A percentile compares a stretch with the other conserved stretches of the same genome.
These are phyloP conservation scores for Ilyonectria robusta DNA, from an alignment of 2,329 filamentous ascomycete genomes.

Conservation along the genomic window DNA sequence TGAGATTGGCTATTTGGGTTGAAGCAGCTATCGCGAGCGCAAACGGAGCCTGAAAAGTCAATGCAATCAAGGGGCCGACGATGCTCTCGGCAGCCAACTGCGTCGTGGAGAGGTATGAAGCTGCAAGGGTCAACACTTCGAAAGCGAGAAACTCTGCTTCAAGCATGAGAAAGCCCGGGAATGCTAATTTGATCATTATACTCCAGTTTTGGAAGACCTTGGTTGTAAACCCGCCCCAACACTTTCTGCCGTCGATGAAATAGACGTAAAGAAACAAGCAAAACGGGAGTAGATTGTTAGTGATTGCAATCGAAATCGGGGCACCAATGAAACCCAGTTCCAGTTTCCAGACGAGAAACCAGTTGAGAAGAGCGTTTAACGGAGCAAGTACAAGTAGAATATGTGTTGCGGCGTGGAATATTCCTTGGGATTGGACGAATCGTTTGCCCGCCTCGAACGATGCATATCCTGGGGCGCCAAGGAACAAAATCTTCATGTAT, in stretches of 20 bases:
- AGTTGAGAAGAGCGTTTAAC: slow-evolving; percentile 83
- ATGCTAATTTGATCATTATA: slow-evolving; percentile 84
- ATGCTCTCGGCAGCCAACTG: slow-evolving; percentile 91
- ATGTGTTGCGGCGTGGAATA: slow-evolving; percentile 84
- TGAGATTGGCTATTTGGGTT: slow-evolving; percentile 91
- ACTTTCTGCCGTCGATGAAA: slow-evolving; percentile 80
- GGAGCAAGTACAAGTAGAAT: slow-evolving; percentile 83
- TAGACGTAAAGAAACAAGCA: slow-evolving; percentile 84
- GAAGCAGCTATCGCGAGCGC: slow-evolving; percentile 89
- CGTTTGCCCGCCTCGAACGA: slow-evolving; percentile 84
- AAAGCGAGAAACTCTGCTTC: slow-evolving; percentile 94
- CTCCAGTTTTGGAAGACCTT: slow-evolving; percentile 83
- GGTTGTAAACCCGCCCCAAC: slow-evolving; percentile 85
- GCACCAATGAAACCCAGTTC: slow-evolving; percentile 82
- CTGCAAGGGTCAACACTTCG: slow-evolving; percentile 87
- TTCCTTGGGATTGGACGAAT: slow-evolving; percentile 85
- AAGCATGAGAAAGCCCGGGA: slow-evolving; percentile 93
- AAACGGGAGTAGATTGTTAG: slow-evolving; percentile 81
- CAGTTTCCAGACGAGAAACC: slow-evolving; percentile 81
- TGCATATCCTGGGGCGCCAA: slow-evolving; percentile 82
- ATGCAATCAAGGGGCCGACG: slow-evolving; percentile 80
- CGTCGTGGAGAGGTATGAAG: slow-evolving; percentile 84
- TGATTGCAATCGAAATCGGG: slow-evolving; percentile 83
- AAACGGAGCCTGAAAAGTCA: slow-evolving; percentile 94
- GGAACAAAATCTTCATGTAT: slow-evolving; percentile 80